These are phyloP conservation scores for Lactarius deliciosus DNA, from an alignment of 768 basidiomycete genomes.

Conservation along the genomic window DNA sequence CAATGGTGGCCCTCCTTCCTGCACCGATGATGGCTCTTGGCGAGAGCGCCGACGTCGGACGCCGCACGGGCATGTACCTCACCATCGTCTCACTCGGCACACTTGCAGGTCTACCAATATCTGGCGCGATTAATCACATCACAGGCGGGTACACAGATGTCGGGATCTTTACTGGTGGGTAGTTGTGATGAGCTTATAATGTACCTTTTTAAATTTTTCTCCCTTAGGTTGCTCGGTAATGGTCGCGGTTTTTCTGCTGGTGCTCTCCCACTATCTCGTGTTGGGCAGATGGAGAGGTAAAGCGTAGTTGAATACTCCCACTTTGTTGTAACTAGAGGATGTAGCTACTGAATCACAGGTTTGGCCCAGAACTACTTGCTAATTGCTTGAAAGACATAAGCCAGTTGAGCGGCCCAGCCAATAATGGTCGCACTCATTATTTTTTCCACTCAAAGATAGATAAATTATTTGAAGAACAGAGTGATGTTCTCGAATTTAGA, in stretches of 20 bases:
- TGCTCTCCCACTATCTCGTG: background rate
- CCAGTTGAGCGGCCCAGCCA: too few relatives aligned
- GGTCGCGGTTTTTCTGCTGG: conserved; percentile 1
- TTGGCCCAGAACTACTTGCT: too few relatives aligned
- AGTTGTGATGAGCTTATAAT: too few relatives aligned
- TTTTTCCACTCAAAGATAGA: too few relatives aligned
- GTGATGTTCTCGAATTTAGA: too few relatives aligned
- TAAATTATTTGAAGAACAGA: too few relatives aligned
- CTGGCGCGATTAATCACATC: conserved; percentile 59
- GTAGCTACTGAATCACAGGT: too few relatives aligned
- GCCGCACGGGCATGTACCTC: conserved; percentile 63
- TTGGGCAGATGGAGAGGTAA: conserved; percentile 10
- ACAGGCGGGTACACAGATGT: conserved; percentile 55
- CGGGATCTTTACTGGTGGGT: conserved; percentile 52
- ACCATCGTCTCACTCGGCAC: conserved; percentile 61
- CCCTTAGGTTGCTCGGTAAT: conserved; percentile 6
- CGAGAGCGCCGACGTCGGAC: conserved; percentile 57
- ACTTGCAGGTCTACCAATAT: conserved; percentile 69
- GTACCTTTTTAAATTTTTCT: background rate
- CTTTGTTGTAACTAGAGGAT: background rate
- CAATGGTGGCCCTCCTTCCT: conserved; percentile 55
- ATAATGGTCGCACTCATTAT: too few relatives aligned
- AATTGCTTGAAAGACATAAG: too few relatives aligned
- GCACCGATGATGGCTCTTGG: conserved; percentile 65
- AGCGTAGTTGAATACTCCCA: conserved; percentile 6